A percentile compares a stretch with the other conserved stretches of the same genome.
Conservation (phyloP, 1,139 yeast genomes). For the Saccharomycopsis hybrid region DNA sequence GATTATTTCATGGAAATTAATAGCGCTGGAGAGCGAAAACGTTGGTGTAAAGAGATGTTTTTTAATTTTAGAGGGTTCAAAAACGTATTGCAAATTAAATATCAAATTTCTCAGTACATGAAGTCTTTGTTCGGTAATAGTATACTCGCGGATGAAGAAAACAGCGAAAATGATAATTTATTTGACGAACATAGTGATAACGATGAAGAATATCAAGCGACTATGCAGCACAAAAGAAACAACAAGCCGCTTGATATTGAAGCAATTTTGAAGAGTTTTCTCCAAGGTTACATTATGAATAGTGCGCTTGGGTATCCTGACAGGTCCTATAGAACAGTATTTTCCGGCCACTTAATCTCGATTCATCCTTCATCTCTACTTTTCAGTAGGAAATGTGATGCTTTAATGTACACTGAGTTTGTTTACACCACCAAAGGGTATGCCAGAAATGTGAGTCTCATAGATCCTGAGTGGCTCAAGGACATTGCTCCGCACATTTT, state of each 20-base stretch:
- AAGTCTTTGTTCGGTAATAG: slow-evolving; percentile 32
- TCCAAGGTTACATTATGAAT: slow-evolving; percentile 75
- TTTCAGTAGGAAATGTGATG: slow-evolving; percentile 78
- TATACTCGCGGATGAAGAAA: slow-evolving; percentile 12
- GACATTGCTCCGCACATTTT: slow-evolving; percentile 70
- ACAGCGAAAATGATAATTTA: slow-evolving; percentile 18
- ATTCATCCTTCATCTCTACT: slow-evolving; percentile 90
- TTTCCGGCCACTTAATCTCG: slow-evolving; percentile 72
- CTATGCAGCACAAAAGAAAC: slow-evolving; percentile 25
- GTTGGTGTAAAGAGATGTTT: slow-evolving; percentile 79
- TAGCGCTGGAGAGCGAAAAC: slow-evolving; percentile 47
- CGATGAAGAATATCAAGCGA: slow-evolving; percentile 26
- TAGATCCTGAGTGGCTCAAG: slow-evolving; percentile 81
- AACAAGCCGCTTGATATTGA: slow-evolving; percentile 44
- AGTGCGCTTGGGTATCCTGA: slow-evolving; percentile 96
- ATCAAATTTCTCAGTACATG: slow-evolving; percentile 74
- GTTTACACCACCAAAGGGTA: slow-evolving; percentile 91
- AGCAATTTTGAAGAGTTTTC: slow-evolving; percentile 63
- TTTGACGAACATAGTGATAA: slow-evolving; percentile 18
- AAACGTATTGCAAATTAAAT: slow-evolving; percentile 68
- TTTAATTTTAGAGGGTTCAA: slow-evolving; percentile 75
- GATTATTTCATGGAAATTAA: slow-evolving; percentile 50
- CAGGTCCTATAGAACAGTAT: slow-evolving; percentile 79
- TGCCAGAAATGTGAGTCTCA: slow-evolving; percentile 81
- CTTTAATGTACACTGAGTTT: slow-evolving; percentile 90